These are phyloP conservation scores for Wickerhamiella domercqiae DNA, from an alignment of 805 yeast genomes.

Conservation along the genomic window DNA sequence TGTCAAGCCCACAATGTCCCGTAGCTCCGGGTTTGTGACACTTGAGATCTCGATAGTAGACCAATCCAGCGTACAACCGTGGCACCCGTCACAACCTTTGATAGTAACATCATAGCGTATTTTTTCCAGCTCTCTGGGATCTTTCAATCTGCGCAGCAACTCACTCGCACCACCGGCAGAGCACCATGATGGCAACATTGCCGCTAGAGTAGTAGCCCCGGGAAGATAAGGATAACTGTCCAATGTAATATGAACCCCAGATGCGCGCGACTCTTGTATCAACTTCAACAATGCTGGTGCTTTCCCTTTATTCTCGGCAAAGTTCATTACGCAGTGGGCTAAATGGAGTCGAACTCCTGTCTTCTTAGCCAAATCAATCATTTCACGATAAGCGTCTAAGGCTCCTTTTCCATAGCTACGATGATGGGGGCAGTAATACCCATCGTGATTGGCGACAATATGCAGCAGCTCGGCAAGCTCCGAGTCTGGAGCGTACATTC, in stretches of 20 bases:
- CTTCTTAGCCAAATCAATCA: slow-evolving; percentile 9
- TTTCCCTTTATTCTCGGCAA: slow-evolving; percentile 9
- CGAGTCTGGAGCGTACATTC: slow-evolving; percentile 12
- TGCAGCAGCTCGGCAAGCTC: slow-evolving; percentile 11
- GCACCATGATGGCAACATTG: slow-evolving; percentile 12
- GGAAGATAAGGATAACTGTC: slow-evolving; percentile 12
- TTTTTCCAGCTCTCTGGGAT: slow-evolving; percentile 2
- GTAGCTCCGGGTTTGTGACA: slow-evolving; percentile 4
- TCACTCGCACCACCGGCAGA: slow-evolving; percentile 9
- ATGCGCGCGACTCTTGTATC: slow-evolving; percentile 5
- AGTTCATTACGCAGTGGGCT: slow-evolving; percentile 11
- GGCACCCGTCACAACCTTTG: slow-evolving; percentile 13
- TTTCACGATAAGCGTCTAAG: slow-evolving; percentile 10
- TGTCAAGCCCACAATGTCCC: slow-evolving; percentile 6
- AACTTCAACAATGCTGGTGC: slow-evolving; percentile 8
- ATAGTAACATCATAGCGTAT: slow-evolving; percentile 10
- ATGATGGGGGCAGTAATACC: slow-evolving; percentile 13
- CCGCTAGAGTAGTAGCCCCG: slow-evolving; percentile 12
- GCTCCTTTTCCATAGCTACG: slow-evolving; percentile 14
- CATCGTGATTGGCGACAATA: slow-evolving; percentile 5
- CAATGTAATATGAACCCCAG: slow-evolving; percentile 6
- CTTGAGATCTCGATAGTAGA: slow-evolving; percentile 11
- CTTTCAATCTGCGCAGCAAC: slow-evolving; percentile 1
- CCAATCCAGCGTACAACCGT: slow-evolving; percentile 14
- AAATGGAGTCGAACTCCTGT: slow-evolving; percentile 9